Percentiles rank a stretch among this genome's conserved stretches.
These are phyloP conservation scores for Didymella lethalis DNA, from an alignment of 2,329 filamentous ascomycete genomes.

Conservation along the genomic window DNA sequence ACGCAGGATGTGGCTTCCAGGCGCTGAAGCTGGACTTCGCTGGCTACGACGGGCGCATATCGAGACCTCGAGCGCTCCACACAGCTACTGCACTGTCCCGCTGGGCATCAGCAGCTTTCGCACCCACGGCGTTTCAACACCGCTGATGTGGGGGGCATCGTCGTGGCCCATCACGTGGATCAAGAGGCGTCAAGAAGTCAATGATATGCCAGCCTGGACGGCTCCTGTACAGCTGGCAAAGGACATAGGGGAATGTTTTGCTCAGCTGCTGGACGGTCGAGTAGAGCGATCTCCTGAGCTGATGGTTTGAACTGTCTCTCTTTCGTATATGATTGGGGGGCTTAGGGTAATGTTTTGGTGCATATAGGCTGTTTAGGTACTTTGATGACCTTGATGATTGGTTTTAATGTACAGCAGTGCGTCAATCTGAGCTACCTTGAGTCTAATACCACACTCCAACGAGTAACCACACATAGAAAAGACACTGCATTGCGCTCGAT, in stretches of 20 bases:
- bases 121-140: constrained; percentile 28
- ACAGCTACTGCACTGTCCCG: constrained; percentile 40
- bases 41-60: constrained; percentile 55
- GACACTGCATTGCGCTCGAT: no score
- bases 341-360: background rate
- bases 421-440: no score
- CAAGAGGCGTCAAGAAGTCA: constrained; percentile 46
- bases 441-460: no score
- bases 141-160: constrained; percentile 51
- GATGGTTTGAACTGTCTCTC: background rate
- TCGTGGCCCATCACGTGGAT: constrained; percentile 51
- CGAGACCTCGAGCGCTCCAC: constrained; percentile 29
- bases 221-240: constrained; percentile 50
- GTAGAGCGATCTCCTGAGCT: constrained; percentile 8
- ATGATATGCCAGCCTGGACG: constrained; percentile 52
- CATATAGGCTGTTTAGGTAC: background rate
- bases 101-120: constrained; percentile 54
- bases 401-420: background rate
- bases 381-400: background rate
- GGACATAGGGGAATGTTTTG: constrained; percentile 54
- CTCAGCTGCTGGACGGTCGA: constrained; percentile 27
- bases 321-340: background rate
- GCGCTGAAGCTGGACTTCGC: constrained; percentile 37
- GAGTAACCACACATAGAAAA: no score
- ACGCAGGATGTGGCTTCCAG: constrained; percentile 20